Percentiles rank a stretch among this genome's conserved stretches.
These are phyloP conservation scores for Trichoderma aggressivum DNA, from an alignment of 2,329 filamentous ascomycete genomes.

Conservation along the genomic window DNA sequence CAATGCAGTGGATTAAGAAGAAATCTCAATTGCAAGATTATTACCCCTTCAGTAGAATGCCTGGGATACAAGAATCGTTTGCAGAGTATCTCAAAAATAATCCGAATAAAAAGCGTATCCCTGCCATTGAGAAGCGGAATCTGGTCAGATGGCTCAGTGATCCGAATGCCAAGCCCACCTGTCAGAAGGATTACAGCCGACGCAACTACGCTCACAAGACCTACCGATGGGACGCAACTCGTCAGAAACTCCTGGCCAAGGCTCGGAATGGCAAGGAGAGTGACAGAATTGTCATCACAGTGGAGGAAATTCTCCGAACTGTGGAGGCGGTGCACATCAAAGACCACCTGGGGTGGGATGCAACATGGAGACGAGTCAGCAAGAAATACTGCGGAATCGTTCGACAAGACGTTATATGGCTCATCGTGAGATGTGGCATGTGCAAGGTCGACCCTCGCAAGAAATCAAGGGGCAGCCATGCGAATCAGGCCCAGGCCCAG, in stretches of 20 bases:
- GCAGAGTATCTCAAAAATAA: neutral
- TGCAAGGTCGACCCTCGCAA: conserved; percentile 15
- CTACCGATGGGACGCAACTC: conserved; percentile 17
- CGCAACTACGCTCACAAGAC: conserved; percentile 20
- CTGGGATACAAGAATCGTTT: neutral
- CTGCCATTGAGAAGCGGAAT: neutral
- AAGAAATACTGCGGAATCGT: conserved; percentile 19
- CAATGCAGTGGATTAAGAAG: neutral
- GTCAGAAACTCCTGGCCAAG: neutral
- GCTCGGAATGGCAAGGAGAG: neutral
- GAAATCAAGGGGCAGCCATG: neutral
- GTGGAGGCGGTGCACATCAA: conserved; percentile 16
- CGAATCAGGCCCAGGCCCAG: neutral
- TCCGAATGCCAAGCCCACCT: neutral
- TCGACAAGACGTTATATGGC: conserved; percentile 21
- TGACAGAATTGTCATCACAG: conserved; percentile 12
- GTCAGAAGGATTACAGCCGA: conserved; percentile 19
- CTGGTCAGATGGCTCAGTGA: neutral
- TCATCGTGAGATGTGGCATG: conserved; percentile 17
- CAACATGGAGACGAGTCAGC: conserved; percentile 19
- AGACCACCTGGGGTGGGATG: conserved; percentile 22
- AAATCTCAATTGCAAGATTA: neutral
- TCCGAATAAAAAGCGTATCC: neutral
- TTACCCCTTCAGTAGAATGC: neutral
- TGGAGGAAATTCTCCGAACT: conserved; percentile 16